These are phyloP conservation scores for Aureococcus anophagefferens DNA, from an alignment of 108 stramenopile species.

Conservation along the genomic window DNA sequence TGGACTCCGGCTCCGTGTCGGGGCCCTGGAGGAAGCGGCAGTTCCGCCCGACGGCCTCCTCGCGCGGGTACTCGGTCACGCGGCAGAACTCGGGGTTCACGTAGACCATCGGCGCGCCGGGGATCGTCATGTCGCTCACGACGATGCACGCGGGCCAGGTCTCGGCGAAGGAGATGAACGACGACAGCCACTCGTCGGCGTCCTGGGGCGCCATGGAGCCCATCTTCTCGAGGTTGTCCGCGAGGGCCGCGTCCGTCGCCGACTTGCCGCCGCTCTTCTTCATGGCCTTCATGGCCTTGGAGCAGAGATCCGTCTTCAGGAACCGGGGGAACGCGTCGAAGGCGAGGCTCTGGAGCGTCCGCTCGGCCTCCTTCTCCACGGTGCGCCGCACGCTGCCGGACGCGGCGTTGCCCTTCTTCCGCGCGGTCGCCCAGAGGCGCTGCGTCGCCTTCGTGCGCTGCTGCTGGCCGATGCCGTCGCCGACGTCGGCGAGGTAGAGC, in stretches of 20 bases:
- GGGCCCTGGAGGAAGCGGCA: no score
- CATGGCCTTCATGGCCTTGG: conserved; percentile 11
- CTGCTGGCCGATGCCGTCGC: conserved; percentile 16
- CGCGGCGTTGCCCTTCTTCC: conserved; percentile 5
- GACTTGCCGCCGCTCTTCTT: no score
- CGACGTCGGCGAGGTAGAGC: neutral
- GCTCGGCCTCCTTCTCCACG: conserved; percentile 20
- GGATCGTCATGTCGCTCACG: conserved; percentile 47
- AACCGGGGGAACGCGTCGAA: conserved; percentile 34
- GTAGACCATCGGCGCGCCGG: conserved; percentile 90
- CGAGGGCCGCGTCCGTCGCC: no score
- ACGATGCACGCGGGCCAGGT: conserved; percentile 36
- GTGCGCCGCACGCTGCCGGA: neutral
- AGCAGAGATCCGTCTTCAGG: conserved; percentile 25
- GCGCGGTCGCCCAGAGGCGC: conserved; percentile 21
- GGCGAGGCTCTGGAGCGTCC: conserved; percentile 27
- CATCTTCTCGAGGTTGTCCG: no score
- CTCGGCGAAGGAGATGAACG: conserved; percentile 33
- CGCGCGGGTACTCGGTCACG: conserved; percentile 82
- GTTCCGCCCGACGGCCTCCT: conserved; percentile 86
- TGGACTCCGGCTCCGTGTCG: no score
- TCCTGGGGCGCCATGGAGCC: conserved; percentile 22
- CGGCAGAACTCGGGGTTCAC: conserved; percentile 79
- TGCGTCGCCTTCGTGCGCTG: conserved; percentile 26
- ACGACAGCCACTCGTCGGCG: conserved; percentile 36